A percentile compares a stretch with the other conserved stretches of the same genome.
Evolutionary conservation across 768 basidiomycete species (phyloP).

Genomic region (Hemileccinum rubropunctum): DNA sequence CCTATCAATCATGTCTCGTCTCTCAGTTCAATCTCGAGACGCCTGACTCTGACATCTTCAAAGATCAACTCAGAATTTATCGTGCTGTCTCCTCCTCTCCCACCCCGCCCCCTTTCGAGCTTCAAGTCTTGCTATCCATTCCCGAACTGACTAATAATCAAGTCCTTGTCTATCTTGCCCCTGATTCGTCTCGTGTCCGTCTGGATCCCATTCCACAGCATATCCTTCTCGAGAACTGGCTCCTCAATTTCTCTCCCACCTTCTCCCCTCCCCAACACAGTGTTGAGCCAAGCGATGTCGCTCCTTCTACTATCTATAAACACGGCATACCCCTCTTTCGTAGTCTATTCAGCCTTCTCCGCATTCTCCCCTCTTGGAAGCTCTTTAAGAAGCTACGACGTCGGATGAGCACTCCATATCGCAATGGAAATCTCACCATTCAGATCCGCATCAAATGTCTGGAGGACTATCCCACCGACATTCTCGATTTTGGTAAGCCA

Average conservation of each 20-base stretch:
- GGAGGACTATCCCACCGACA: constrained; percentile 28
- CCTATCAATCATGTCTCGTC: background rate
- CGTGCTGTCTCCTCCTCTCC: constrained; percentile 42
- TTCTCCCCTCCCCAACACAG: constrained; percentile 15
- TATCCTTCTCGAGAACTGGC: constrained; percentile 74
- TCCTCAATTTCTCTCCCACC: constrained; percentile 44
- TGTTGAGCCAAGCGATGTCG: constrained; percentile 44
- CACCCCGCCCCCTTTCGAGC: constrained; percentile 48
- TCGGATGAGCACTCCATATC: constrained; percentile 35
- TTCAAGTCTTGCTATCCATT: constrained; percentile 68
- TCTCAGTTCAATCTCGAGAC: constrained; percentile 81
- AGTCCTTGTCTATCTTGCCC: constrained; percentile 64
- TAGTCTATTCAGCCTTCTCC: constrained; percentile 64
- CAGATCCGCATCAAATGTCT: constrained; percentile 43
- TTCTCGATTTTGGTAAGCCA: constrained; percentile 39
- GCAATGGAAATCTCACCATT: constrained; percentile 46
- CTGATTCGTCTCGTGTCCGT: constrained; percentile 56
- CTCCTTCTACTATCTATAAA: constrained; percentile 79
- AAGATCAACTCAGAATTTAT: constrained; percentile 57
- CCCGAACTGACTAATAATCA: constrained; percentile 70
- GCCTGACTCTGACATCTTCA: constrained; percentile 67
- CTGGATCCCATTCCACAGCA: constrained; percentile 67
- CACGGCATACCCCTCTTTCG: constrained; percentile 81
- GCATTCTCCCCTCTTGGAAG: constrained; percentile 76
- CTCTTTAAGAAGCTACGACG: constrained; percentile 58